These are phyloP conservation scores for Ogataea naganishii DNA, from an alignment of 805 yeast species.

Conservation along the genomic window DNA sequence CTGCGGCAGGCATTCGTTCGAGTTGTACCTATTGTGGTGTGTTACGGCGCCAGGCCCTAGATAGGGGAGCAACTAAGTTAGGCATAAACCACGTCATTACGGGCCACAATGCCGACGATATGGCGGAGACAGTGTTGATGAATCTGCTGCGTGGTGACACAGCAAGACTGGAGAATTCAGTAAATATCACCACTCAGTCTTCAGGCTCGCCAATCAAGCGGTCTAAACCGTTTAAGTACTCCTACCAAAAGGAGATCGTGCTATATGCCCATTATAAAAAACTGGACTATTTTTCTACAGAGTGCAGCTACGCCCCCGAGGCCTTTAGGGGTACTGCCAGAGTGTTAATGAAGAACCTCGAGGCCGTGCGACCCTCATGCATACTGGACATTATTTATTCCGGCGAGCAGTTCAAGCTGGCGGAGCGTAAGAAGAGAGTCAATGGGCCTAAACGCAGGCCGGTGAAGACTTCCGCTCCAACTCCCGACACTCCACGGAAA, in stretches of 20 bases:
- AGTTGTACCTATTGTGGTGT: slow-evolving; percentile 99
- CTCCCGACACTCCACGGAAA: slow-evolving; percentile 12
- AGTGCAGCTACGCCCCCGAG: slow-evolving; percentile 97
- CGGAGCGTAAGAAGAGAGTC: slow-evolving; percentile 44
- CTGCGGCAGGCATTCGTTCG: slow-evolving; percentile 86
- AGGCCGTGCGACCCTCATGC: slow-evolving; percentile 84
- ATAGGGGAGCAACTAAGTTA: slow-evolving; percentile 85
- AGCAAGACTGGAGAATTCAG: slow-evolving; percentile 82
- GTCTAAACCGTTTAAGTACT: slow-evolving; percentile 91
- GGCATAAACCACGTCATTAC: slow-evolving; percentile 89
- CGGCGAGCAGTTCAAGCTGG: slow-evolving; percentile 76
- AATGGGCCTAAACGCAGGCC: no score
- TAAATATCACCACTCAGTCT: slow-evolving; percentile 75
- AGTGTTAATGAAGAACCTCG: slow-evolving; percentile 81
- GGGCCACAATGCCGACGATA: slow-evolving; percentile 98
- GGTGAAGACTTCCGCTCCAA: no score
- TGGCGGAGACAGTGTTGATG: slow-evolving; percentile 98
- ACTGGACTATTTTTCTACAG: slow-evolving; percentile 92
- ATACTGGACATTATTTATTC: slow-evolving; percentile 90
- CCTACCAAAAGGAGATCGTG: slow-evolving; percentile 96
- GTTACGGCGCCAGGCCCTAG: slow-evolving; percentile 90
- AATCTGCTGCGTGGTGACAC: slow-evolving; percentile 93
- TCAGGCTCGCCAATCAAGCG: slow-evolving; percentile 85
- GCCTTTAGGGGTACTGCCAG: slow-evolving; percentile 98
- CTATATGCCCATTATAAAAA: slow-evolving; percentile 94